Evolutionary conservation across 1,284 basidiomycete genomes (phyloP), one percentile per base, ranked within the genome.

Genomic region (Boletus semigastroideus): DNA sequence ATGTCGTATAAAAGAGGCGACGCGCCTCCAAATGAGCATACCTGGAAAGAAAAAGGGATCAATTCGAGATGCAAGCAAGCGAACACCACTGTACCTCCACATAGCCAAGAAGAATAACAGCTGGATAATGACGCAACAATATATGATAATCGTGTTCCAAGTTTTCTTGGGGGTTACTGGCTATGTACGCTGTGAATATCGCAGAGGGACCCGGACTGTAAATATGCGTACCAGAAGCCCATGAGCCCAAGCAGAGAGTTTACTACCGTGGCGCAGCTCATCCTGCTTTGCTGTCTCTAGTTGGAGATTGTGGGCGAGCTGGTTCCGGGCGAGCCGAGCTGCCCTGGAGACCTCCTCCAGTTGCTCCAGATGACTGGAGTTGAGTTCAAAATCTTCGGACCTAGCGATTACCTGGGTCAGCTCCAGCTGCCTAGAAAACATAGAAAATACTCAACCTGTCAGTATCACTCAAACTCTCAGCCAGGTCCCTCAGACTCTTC

Each of bases 401-500:
- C 78, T 78, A 50, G 45, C 16, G 34, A 51, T 30, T 13, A 25
- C 56, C 46, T 22, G 20, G 25, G 54, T 59, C 47, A 59, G 56
- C 46, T 53, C 52, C 38, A 42, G 30, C 42, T 31, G 27, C 27
- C 14, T 2, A 50, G 31, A 28, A 46, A 44, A 40, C 34, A 36
- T 49, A 50, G 12, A 54, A 48, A 51, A 53, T 27, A 30, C 57
- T 59, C 59, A 62, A 86, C 86, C 72, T 72, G 58, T 86, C 81
- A 39, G 77, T 70, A 30, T 80, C 81, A 45, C 75, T 75, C 53
- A 88, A 64, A 47, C 75, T 80, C 46, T 78, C 72, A 42, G 72
- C 76, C 59, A 89, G 71, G 49, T 80, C 78, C 39, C 73, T 73
- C 22, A 88, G 74, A 9, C 80, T 79, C 59, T 75, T 72, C 53